Evolutionary conservation across 2,329 filamentous ascomycete genomes (phyloP), one percentile per base, ranked within the genome.

Genomic region (Rhynchosporium agropyri): DNA sequence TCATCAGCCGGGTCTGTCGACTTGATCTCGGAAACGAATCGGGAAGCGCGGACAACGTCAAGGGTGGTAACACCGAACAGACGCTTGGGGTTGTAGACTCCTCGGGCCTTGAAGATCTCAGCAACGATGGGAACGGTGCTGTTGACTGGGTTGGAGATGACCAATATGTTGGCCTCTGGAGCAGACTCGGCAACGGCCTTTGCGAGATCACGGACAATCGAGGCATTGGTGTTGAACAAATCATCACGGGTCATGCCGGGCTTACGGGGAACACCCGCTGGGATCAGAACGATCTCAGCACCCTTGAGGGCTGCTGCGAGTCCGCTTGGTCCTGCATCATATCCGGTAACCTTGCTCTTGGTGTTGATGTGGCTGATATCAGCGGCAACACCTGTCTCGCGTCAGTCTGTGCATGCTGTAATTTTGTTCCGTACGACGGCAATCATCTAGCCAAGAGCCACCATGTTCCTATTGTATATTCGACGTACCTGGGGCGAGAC

Each of bases 141-240:
- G 92, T 99, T 99, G 83, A 99, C 93, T 67, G 95, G 95, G 89
- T 99, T 99, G 80, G 93, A 87, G 82, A 99, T 99, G 84, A 99
- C 87, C 77, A 98, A 88, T 79, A 98, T 85, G 83, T 96, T 96
- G 80, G 95, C 95, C 69, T 97, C 85, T 75, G 95, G 95, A 77
- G 89, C 86, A 72, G 91, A 86, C 75, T 96, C 88, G 75, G 95
- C 95, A 76, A 87, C 88, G 74, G 92, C 93, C 87, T 97, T 96
- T 82, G 94, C 93, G 71, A 99, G 88, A 81, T 98, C 95, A 77
- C 94, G 93, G 78, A 99, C 95, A 79, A 99, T 99, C 78, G 92
- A 96, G 80, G 95, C 95, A 81, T 99, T 99, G 86, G 94, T 99
- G 89, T 98, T 98, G 92, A 99, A 99, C 70, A 99, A 89, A 79